These are phyloP conservation scores for Phytophthora tubulina DNA, from an alignment of 352 stramenopile genomes.

Conservation along the genomic window DNA sequence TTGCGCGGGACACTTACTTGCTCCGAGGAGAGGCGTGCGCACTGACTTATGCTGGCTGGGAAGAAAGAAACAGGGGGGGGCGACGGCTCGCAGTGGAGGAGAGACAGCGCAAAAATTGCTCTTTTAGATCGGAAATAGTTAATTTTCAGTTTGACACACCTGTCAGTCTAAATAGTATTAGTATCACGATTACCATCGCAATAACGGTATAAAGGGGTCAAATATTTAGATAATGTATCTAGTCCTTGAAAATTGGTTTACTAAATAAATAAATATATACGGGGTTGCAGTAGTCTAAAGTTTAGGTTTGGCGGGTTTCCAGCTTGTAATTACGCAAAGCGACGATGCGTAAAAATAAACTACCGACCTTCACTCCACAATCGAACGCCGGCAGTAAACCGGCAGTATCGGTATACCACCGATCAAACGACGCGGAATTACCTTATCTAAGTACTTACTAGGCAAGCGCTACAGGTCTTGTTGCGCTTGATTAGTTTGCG, in stretches of 20 bases:
- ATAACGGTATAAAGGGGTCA: not conserved
- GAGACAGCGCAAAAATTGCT: slow-evolving; percentile 33
- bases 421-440: slow-evolving; percentile 6
- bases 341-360: slow-evolving; percentile 43
- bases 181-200: too few species aligned
- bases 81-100: slow-evolving; percentile 45
- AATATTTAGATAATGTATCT: not conserved
- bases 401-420: slow-evolving; percentile 9
- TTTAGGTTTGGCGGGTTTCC: not conserved
- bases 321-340: slow-evolving; percentile 37
- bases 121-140: slow-evolving; percentile 36
- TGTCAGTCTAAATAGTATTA: not conserved
- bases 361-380: slow-evolving; percentile 24
- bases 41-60: slow-evolving; percentile 45
- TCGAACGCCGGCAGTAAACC: slow-evolving; percentile 26
- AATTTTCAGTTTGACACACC: slow-evolving; percentile 20
- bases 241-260: not conserved
- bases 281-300: not conserved
- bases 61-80: slow-evolving; percentile 52
- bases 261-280: not conserved
- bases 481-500: too few species aligned
- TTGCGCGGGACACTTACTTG: slow-evolving; percentile 35
- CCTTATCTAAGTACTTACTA: too few species aligned
- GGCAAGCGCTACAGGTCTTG: too few species aligned
- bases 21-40: slow-evolving; percentile 35